phyloP scores from a whole-genome alignment of 768 basidiomycete species.

The Hypholoma fasciculare region DNA sequence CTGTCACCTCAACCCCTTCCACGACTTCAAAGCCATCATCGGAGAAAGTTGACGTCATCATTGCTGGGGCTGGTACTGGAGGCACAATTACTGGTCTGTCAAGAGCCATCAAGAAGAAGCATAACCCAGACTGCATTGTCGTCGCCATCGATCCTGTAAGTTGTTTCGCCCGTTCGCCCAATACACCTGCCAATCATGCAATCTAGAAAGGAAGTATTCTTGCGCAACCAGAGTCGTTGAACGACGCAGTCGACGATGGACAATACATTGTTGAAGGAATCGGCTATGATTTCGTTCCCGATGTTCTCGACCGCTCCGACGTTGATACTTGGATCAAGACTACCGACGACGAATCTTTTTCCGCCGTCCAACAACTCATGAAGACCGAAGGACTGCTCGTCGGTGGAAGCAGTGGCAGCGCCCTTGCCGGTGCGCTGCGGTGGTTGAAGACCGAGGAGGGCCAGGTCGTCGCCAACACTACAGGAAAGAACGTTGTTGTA shows the following conservation, averaged over 20 bases:
- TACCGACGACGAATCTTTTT: slow-evolving; percentile 77
- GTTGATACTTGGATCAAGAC: slow-evolving; percentile 89
- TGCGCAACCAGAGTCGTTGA: slow-evolving; percentile 68
- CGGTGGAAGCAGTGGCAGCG: slow-evolving; percentile 92
- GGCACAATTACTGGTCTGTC: slow-evolving; percentile 92
- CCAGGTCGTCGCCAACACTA: slow-evolving; percentile 54
- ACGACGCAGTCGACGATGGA: slow-evolving; percentile 46
- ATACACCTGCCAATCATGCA: background rate
- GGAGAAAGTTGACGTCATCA: slow-evolving; percentile 75
- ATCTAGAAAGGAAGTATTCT: slow-evolving; percentile 83
- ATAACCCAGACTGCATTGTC: slow-evolving; percentile 71
- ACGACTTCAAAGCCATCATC: slow-evolving; percentile 59
- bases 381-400: slow-evolving; percentile 85
- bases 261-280: slow-evolving; percentile 93
- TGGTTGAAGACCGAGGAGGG: slow-evolving; percentile 81
- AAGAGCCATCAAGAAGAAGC: slow-evolving; percentile 73
- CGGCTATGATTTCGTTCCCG: slow-evolving; percentile 91
- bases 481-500: slow-evolving; percentile 86
- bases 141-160: slow-evolving; percentile 92
- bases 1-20: slow-evolving; percentile 66
- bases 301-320: slow-evolving; percentile 71
- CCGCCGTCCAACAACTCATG: slow-evolving; percentile 74
- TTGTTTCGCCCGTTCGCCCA: background rate
- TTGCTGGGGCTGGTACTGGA: slow-evolving; percentile 92
- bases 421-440: slow-evolving; percentile 70